Percentiles rank a stretch among this genome's conserved stretches.
Conservation (phyloP, 495 filamentous ascomycete genomes). For the Hamigera avellanea region DNA sequence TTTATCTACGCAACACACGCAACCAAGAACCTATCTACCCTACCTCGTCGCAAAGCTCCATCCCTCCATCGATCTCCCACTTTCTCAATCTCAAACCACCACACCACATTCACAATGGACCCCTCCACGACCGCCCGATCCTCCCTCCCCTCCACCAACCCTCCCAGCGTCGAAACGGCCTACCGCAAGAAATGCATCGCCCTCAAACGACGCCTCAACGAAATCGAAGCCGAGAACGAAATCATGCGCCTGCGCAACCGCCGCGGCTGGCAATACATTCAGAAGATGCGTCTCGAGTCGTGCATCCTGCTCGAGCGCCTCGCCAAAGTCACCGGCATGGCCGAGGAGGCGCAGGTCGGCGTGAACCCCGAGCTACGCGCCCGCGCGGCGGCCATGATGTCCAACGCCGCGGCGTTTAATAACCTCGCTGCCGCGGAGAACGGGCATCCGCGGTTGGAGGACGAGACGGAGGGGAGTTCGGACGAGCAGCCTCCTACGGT, state of each 20-base stretch:
- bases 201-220: conserved; percentile 77
- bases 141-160: conserved; percentile 29
- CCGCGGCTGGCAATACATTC: conserved; percentile 71
- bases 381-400: conserved; percentile 23
- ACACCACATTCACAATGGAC: conserved; percentile 21
- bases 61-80: too few species aligned
- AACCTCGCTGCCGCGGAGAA: conserved; percentile 6
- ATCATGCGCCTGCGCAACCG: conserved; percentile 61
- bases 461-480: conserved; percentile 38
- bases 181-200: conserved; percentile 97
- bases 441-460: conserved; percentile 19
- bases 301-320: conserved; percentile 86
- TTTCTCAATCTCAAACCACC: neutral
- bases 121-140: conserved; percentile 10
- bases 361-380: conserved; percentile 25
- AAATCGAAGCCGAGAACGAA: conserved; percentile 85
- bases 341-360: conserved; percentile 29
- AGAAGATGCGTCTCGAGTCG: conserved; percentile 85
- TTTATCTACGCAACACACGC: neutral
- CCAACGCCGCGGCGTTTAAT: conserved; percentile 14
- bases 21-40: neutral
- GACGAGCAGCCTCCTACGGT: conserved; percentile 38
- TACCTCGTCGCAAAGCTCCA: conserved; percentile 1
- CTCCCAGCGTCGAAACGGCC: conserved; percentile 88
- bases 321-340: conserved; percentile 71